Evolutionary conservation across 148 eudicot species (phyloP), one percentile per base, ranked within the genome.

Genomic region (Rhododendron williamsianum): DNA sequence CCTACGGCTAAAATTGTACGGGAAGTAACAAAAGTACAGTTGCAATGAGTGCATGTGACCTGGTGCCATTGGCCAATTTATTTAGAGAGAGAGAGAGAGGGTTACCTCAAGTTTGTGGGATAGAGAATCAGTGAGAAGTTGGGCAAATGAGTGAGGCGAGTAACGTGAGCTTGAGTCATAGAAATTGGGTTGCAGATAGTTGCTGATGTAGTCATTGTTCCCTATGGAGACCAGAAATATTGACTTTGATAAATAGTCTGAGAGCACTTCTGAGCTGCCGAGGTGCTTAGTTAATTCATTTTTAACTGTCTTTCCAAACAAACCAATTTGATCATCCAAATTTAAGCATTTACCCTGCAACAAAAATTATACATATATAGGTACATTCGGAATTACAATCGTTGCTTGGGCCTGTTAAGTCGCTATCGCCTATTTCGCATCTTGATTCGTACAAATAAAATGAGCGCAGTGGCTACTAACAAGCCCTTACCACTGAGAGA

Each of bases 291-390:
- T 83, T 83, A 95, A 54, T 10, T 87, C 81, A 10, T n/a, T 8
- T 35, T 91, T 46, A 15, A 95, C 88, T 52, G 93, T 92, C 33
- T 7, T 11, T 38, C 87, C 82, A 52, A 95, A 93, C 38, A 89
- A 43, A 3, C 54, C 76, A 0, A 95, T 84, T 83, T 95, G 98
- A 23, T 88, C 91, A 16, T 65, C 91, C 65, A 95, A 88, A 87
- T 87, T 88, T 82, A 93, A 88, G 91, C 96, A 93, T 69, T 85
- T 76, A 9, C 96, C 96, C 95, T 93, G 89, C 82, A 84, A 86
- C 76, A 85, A 6, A 9, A 36, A 13, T 16, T 11, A 73, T 27
- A 71, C 12, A 12, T 30, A 30, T 30, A 30, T 2, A 12, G 54
- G 10, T 8, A 1, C 67, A 60, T 60, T 60, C 1, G 0, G 67